Base-by-base conservation (phyloP, 805 yeast genomes). In the Schizosaccharomyces cryophilus region DNA sequence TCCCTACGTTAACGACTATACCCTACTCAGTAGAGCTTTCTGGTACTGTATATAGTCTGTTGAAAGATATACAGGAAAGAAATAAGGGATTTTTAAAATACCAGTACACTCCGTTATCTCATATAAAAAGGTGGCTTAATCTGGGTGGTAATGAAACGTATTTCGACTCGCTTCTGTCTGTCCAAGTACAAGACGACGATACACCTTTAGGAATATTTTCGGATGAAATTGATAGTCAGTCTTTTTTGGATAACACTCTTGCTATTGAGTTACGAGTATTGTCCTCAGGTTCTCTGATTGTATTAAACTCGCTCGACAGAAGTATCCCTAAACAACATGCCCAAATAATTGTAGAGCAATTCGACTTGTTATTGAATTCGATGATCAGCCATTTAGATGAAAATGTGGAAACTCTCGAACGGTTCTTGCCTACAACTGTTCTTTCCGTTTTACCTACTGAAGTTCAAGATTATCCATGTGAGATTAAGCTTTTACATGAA, bases 1-100 rank as follows among this genome's bases (percentile, higher is more conserved):
- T 63, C 26, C 67, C 67, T 5, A 63, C 64, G n/a, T 26, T 66
- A 15, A 60, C 63, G 6, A 65, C 67, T 3, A 60, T 64, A 3
- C 67, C 67, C 21, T 54, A 62, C 35, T 35, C 62, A 9, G 61
- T 61, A 9, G n/a, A n/a, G 9, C 30, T 65, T 11, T 31, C 42
- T 4, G 67, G 66, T 24, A 58, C 58, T 15, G 65, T 65, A 38
- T 7, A 21, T n/a, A 62, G 61, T 29, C 54, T 60, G 29, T 15
- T 61, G 9, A 42, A 24, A n/a, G 29, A 26, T 11, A 54, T 65
- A 5, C 54, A 62, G 15, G 54, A 51, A 13, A n/a, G 24, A 2
- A 40, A 59, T 4, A 35, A 38, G n/a, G 30, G 40, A 15, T n/a
- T 61, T 9, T 42, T 63, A 9, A 62, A 60, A 19, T 56, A 42